Conservation (phyloP, 2,329 filamentous ascomycete genomes). For the Lasiodiplodia theobromae region DNA sequence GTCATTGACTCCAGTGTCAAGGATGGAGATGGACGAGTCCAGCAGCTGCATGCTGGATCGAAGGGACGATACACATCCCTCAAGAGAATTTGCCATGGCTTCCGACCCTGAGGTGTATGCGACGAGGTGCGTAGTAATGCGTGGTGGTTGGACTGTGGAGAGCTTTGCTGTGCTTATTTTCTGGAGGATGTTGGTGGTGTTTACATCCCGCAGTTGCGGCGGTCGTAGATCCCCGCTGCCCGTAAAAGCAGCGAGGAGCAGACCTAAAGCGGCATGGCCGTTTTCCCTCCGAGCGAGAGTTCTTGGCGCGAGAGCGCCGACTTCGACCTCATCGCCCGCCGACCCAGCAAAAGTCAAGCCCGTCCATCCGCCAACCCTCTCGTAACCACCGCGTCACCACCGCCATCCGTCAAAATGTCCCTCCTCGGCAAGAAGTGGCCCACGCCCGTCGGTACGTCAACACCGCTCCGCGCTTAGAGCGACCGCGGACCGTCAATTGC, state of each 20-base stretch:
- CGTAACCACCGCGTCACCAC: constrained; percentile 24
- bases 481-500: constrained; percentile 5
- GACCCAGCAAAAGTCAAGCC: constrained; percentile 31
- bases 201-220: constrained; percentile 17
- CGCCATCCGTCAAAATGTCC: constrained; percentile 45
- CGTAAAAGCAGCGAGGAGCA: constrained; percentile 9
- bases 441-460: constrained; percentile 55
- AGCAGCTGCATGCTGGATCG: constrained; percentile 67
- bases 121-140: no score
- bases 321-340: constrained; percentile 40
- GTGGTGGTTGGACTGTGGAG: not conserved
- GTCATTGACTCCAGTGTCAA: constrained; percentile 68
- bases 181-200: constrained; percentile 10
- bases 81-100: constrained; percentile 54
- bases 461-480: constrained; percentile 13
- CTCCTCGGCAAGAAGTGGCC: constrained; percentile 62
- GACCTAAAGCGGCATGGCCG: constrained; percentile 18
- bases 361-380: constrained; percentile 30
- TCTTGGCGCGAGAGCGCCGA: constrained; percentile 32
- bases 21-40: constrained; percentile 67
- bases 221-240: constrained; percentile 10
- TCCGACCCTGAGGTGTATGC: no score
- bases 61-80: constrained; percentile 67
- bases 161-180: not conserved
- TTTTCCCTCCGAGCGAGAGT: constrained; percentile 21